Evolutionary conservation across 2,329 filamentous ascomycete genomes (phyloP), one percentile per base, ranked within the genome.

Genomic region (Calonectria pauciramosa): DNA sequence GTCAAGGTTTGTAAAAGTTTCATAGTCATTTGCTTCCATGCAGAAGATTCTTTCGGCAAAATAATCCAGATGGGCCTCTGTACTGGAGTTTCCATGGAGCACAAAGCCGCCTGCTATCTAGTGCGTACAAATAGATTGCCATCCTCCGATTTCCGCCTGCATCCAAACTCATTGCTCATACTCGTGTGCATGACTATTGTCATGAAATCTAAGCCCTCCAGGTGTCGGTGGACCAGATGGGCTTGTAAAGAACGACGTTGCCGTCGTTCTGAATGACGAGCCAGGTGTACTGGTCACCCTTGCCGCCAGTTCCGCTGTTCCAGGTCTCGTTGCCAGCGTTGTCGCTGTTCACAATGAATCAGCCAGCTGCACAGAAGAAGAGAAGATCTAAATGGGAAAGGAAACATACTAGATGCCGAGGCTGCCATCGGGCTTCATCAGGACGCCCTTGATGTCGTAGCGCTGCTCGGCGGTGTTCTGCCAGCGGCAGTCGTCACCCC

Each of bases 361-460:
- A 36, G n/a, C 3, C 7, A n/a, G 20, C 52, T 9, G 11, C 30
- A 16, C 30, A 34, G 6, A 13, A 23, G 10, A 14, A n/a, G 3
- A 34, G n/a, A 56, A 23, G 3, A 0, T 52, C 14, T 5, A 11
- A 16, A 34, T 1, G 6, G 32, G 3, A 59, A 32, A 36, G 7
- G 18, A 4, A 36, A 81, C 83, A 73, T 79, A 84, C 82, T 84
- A 83, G n/a, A 84, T 73, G 72, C 76, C 79, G 16, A 84, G 52
- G 72, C 83, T 84, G 11, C 83, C 83, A 38, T 84, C 83, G 0
- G 68, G 72, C 73, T 84, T 82, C 77, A 84, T 80, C 18, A 73
- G 59, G 30, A 82, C 47, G 52, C 83, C 82, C 75, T 84, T 83
- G 30, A 83, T 70, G 28, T 82, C 79, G 4, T 75, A 23, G 2